Base-by-base conservation (phyloP, 108 stramenopile genomes). In the Cylindrotheca fusiformis region DNA sequence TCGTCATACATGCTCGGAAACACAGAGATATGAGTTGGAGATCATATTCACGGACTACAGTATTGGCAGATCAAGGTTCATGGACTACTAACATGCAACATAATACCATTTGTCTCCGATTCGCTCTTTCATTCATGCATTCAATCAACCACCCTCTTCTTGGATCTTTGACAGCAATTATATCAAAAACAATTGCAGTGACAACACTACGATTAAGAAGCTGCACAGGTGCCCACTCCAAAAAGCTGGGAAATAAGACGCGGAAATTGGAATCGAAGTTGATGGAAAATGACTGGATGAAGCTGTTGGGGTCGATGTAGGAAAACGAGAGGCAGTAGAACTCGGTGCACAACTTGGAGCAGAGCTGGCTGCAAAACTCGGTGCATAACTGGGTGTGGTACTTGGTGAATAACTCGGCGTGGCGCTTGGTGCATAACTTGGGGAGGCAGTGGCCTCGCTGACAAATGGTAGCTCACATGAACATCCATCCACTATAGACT, bases 121-220 rank as follows among this genome's bases (percentile, higher is more conserved):
- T n/a, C n/a, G n/a, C n/a, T n/a, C n/a, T n/a, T n/a, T n/a, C n/a
- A n/a, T n/a, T n/a, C n/a, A n/a, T n/a, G n/a, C n/a, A n/a, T n/a
- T n/a, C n/a, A n/a, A n/a, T n/a, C n/a, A n/a, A n/a, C n/a, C n/a
- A n/a, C n/a, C n/a, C n/a, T n/a, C n/a, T n/a, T n/a, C n/a, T n/a
- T n/a, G n/a, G n/a, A n/a, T n/a, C n/a, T n/a, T n/a, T n/a, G n/a
- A n/a, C n/a, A n/a, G n/a, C n/a, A n/a, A n/a, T n/a, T n/a, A n/a
- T n/a, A n/a, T n/a, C n/a, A n/a, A 41, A 41, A 41, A 41, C 36
- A 41, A 41, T 41, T 41, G 36, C 36, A 41, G 36, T 14, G 36
- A 41, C 36, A 41, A 10, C 36, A 41, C 36, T 14, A 41, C 6
- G 36, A 14, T 41, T 6, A 41, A 41, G 36, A 41, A 10, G 36